phyloP scores from a whole-genome alignment of 768 basidiomycete genomes.

The Suillus paluster region DNA sequence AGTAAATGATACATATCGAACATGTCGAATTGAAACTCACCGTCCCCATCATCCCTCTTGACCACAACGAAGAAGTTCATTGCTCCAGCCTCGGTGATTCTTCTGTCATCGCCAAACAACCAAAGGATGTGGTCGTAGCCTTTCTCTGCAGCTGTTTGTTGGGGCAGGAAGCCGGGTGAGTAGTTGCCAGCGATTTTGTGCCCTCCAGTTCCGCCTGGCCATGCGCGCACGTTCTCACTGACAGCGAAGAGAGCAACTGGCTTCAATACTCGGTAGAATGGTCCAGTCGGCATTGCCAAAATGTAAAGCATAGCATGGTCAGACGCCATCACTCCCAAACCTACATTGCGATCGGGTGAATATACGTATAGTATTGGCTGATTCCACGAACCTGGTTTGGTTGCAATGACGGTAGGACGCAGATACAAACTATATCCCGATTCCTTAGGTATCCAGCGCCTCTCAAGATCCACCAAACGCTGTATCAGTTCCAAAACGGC shows the following conservation, averaged over 20 bases:
- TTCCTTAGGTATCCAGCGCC: constrained; percentile 81
- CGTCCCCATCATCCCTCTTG: constrained; percentile 55
- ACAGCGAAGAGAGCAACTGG: constrained; percentile 64
- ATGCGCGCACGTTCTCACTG: constrained; percentile 76
- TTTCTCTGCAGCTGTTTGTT: constrained; percentile 61
- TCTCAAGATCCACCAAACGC: constrained; percentile 69
- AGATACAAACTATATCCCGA: constrained; percentile 86
- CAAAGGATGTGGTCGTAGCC: constrained; percentile 84
- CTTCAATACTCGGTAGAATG: constrained; percentile 56
- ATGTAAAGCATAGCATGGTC: constrained; percentile 86
- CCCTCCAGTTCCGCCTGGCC: constrained; percentile 76
- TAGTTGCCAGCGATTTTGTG: constrained; percentile 73
- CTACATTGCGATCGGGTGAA: constrained; percentile 22
- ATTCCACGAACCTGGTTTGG: constrained; percentile 38
- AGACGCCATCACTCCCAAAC: constrained; percentile 74
- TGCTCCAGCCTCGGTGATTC: constrained; percentile 63
- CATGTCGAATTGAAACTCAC: constrained; percentile 34
- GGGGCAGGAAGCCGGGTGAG: constrained; percentile 63
- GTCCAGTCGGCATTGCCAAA: constrained; percentile 65
- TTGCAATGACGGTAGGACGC: constrained; percentile 73
- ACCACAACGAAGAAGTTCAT: constrained; percentile 85
- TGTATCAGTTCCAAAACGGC: constrained; percentile 58
- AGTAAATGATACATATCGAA: background rate
- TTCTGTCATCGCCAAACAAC: constrained; percentile 66
- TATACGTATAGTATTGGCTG: background rate